Percentiles rank a stretch among this genome's conserved stretches.
Conservation (phyloP, 164 flowering plant genomes). For the grape (Vitis vinifera) region ASM3070453v1 NC_081822.1:11742501-11743000, state of each 20-base stretch:
- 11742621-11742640: constrained; percentile 9
- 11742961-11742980: constrained; percentile 21
- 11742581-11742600: constrained; percentile 12
- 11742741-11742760: constrained; percentile 16
- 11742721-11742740: constrained; percentile 17
- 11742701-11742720: constrained; percentile 23
- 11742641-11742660: constrained; percentile 13
- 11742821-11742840: constrained; percentile 34
- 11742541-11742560: constrained; percentile 21
- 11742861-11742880: constrained; percentile 18
- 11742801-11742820: constrained; percentile 38
- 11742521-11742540: too few species aligned
- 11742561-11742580: constrained; percentile 9
- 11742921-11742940: constrained; percentile 34
- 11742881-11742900: constrained; percentile 28
- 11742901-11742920: constrained; percentile 30
- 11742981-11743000: constrained; percentile 8
- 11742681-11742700: constrained; percentile 21
- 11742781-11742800: constrained; percentile 32
- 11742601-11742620: constrained; percentile 19
- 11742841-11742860: constrained; percentile 32
- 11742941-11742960: constrained; percentile 31
- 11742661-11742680: constrained; percentile 9
- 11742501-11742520: too few species aligned
- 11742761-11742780: constrained; percentile 36